Conservation (phyloP, 2,329 filamentous ascomycete species). For the Beauveria scarabaeidicola region DNA sequence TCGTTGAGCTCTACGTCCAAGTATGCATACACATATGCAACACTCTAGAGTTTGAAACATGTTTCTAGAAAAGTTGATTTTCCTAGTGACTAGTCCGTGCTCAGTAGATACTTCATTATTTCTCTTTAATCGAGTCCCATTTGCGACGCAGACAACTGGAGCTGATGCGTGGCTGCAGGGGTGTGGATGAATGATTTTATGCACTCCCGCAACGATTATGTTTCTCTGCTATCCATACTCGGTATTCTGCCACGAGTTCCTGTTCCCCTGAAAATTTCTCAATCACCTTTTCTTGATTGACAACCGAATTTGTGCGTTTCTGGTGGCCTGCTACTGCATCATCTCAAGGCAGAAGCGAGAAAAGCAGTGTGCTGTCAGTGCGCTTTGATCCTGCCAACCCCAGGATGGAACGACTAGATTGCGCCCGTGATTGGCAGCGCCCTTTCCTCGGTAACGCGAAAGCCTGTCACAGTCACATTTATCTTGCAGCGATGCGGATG, state of each 20-base stretch:
- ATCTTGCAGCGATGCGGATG: not conserved
- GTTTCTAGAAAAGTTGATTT: too few relatives aligned
- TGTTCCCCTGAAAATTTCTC: not conserved
- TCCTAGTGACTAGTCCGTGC: too few relatives aligned
- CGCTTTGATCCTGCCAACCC: not conserved
- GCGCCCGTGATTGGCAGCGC: slow-evolving; percentile 43
- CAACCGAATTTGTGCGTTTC: not conserved
- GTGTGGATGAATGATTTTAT: not conserved
- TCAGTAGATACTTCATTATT: too few relatives aligned
- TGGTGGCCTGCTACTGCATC: not conserved
- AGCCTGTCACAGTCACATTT: not conserved
- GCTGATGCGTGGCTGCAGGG: too few relatives aligned
- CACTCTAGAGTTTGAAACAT: too few relatives aligned
- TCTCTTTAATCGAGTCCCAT: too few relatives aligned
- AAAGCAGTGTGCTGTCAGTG: not conserved
- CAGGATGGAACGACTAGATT: slow-evolving; percentile 36
- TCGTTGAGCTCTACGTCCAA: too few relatives aligned
- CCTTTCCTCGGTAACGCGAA: not conserved
- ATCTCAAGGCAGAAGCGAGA: not conserved
- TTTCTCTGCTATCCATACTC: not conserved
- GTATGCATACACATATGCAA: too few relatives aligned
- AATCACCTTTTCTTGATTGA: not conserved
- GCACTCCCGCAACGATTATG: not conserved
- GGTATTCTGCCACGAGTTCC: not conserved
- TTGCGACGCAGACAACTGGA: too few relatives aligned